A percentile compares a stretch with the other conserved stretches of the same genome.
Conservation (phyloP, 345 rosid genomes). For the Lenwebbia sp. region DNA sequence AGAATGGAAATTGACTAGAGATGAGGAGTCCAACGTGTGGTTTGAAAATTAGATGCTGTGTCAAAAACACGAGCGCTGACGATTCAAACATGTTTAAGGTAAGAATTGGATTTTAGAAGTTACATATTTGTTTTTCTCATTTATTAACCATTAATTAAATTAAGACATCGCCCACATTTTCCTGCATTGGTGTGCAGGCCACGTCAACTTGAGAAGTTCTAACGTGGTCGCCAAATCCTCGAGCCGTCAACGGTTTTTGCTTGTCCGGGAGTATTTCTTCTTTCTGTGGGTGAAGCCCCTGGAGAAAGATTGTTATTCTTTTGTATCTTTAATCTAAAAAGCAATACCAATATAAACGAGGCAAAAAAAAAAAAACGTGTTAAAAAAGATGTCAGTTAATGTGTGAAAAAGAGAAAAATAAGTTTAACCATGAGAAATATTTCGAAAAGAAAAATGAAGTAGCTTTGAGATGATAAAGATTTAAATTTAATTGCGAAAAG, state of each 20-base stretch:
- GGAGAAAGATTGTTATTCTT: neutral
- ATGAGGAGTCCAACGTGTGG: neutral
- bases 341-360: neutral
- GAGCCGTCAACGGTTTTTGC: neutral
- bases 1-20: neutral
- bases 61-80: neutral
- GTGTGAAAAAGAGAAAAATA: neutral
- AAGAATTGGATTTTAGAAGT: neutral
- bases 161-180: neutral
- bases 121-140: neutral
- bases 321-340: neutral
- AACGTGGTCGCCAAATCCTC: neutral
- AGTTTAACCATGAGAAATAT: no score
- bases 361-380: neutral
- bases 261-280: neutral
- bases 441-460: no score
- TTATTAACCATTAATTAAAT: neutral
- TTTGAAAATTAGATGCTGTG: neutral
- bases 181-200: neutral
- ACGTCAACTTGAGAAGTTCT: neutral
- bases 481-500: neutral
- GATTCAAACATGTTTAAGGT: neutral
- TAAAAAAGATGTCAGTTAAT: neutral
- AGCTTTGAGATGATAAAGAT: neutral
- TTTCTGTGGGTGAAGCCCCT: neutral